A percentile compares a stretch with the other conserved stretches of the same genome.
phyloP scores from a whole-genome alignment of 1,284 basidiomycete species.

The Cystobasidiaceae sp. region DNA sequence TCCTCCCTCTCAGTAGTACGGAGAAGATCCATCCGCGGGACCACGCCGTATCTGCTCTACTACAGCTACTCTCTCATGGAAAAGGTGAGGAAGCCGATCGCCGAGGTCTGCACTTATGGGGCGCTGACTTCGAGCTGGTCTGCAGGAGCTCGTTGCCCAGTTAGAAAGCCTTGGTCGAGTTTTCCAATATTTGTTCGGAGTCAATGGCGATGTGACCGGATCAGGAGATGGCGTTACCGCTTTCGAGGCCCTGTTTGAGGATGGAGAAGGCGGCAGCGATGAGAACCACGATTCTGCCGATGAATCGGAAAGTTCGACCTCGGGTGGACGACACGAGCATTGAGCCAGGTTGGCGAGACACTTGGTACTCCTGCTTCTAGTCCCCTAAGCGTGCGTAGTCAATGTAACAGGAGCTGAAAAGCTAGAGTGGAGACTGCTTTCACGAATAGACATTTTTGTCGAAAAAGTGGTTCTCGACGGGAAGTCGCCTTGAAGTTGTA shows the following conservation, averaged over 20 bases:
- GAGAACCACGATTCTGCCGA: neutral
- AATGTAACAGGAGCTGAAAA: too few relatives aligned
- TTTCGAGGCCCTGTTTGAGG: constrained; percentile 35
- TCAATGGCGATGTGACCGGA: constrained; percentile 45
- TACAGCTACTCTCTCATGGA: constrained; percentile 91
- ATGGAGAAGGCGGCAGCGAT: neutral
- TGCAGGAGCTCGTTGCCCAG: constrained; percentile 73
- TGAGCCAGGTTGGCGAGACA: too few relatives aligned
- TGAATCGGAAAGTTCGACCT: too few relatives aligned
- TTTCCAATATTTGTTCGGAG: constrained; percentile 80
- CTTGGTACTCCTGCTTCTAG: too few relatives aligned
- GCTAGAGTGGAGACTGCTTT: too few relatives aligned
- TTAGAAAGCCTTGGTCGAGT: constrained; percentile 69
- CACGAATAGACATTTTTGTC: neutral
- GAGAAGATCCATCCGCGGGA: constrained; percentile 53
- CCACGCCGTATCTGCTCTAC: constrained; percentile 77
- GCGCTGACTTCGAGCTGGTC: constrained; percentile 22
- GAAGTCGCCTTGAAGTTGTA: neutral
- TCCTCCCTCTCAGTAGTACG: constrained; percentile 77
- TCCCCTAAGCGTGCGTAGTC: too few relatives aligned
- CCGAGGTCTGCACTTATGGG: too few relatives aligned
- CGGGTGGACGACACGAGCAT: too few relatives aligned
- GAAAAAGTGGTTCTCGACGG: neutral
- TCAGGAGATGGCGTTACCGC: constrained; percentile 31
- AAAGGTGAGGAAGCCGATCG: constrained; percentile 48